A percentile compares a stretch with the other conserved stretches of the same genome.
Evolutionary conservation across 2,329 filamentous ascomycete genomes (phyloP).

Genomic region (Chrysoporthe cubensis): DNA sequence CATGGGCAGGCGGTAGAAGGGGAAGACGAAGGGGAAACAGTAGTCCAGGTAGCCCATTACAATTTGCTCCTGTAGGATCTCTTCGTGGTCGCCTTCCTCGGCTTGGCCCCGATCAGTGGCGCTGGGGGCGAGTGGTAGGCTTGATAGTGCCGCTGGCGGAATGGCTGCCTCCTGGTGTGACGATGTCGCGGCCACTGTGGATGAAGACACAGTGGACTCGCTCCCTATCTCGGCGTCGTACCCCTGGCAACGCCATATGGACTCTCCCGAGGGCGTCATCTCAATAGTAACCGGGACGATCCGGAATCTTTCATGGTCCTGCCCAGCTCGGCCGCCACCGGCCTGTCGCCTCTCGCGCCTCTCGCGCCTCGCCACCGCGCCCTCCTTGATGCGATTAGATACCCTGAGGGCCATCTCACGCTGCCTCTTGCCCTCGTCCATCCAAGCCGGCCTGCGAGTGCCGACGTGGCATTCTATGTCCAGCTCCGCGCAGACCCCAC

Average conservation of each 20-base stretch:
- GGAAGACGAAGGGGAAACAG: slow-evolving; percentile 34
- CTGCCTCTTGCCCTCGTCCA: slow-evolving; percentile 56
- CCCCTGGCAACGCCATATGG: slow-evolving; percentile 44
- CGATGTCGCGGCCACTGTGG: neutral
- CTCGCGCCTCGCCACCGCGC: neutral
- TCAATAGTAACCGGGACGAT: neutral
- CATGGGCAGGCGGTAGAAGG: slow-evolving; percentile 31
- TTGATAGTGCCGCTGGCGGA: neutral
- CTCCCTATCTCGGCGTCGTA: neutral
- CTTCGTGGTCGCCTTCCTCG: neutral
- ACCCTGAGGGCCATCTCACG: slow-evolving; percentile 47
- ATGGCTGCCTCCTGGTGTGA: slow-evolving; percentile 51
- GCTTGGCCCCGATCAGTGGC: slow-evolving; percentile 40
- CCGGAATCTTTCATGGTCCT: neutral
- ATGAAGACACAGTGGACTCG: neutral
- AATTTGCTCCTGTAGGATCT: neutral
- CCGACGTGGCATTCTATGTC: slow-evolving; percentile 60
- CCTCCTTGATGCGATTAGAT: neutral
- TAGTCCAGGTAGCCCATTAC: slow-evolving; percentile 34
- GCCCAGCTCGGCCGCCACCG: neutral
- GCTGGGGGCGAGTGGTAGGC: neutral
- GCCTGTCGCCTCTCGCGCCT: neutral
- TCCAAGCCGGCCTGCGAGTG: slow-evolving; percentile 59
- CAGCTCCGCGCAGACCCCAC: slow-evolving; percentile 52
- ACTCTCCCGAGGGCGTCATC: neutral